Evolutionary conservation across 257 asterid species (phyloP).

Genomic region (Solanum megistacrolobum): DNA sequence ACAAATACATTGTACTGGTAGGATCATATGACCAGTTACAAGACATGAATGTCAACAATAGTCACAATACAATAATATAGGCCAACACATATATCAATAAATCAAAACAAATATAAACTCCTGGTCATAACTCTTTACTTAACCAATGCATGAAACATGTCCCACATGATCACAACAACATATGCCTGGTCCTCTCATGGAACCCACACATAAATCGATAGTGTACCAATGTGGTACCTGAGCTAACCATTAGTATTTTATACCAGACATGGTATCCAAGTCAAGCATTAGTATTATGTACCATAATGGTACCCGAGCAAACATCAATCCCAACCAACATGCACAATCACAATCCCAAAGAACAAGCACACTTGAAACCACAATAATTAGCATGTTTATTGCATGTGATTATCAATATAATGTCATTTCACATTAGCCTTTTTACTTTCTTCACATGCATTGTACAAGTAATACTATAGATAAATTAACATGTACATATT

Average conservation of each 20-base stretch:
- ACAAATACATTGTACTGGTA: neutral
- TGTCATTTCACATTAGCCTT: neutral
- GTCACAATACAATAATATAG: neutral
- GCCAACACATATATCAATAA: neutral
- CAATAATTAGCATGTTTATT: neutral
- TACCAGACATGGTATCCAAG: neutral
- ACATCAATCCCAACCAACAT: neutral
- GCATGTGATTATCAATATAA: neutral
- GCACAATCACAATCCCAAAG: neutral
- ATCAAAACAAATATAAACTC: no score
- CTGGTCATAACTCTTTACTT: neutral
- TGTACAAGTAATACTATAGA: neutral
- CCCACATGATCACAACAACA: neutral
- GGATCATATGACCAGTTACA: neutral
- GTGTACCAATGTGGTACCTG: neutral
- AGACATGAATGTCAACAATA: no score
- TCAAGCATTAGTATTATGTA: neutral
- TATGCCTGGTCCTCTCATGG: neutral
- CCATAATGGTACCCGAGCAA: neutral
- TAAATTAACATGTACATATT: neutral
- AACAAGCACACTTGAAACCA: neutral
- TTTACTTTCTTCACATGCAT: neutral
- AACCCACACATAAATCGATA: neutral
- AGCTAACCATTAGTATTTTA: neutral
- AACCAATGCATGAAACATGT: neutral